A percentile compares a stretch with the other conserved stretches of the same genome.
These are phyloP conservation scores for Penicillium sclerotiorum DNA, from an alignment of 2,329 filamentous ascomycete species.

Conservation along the genomic window DNA sequence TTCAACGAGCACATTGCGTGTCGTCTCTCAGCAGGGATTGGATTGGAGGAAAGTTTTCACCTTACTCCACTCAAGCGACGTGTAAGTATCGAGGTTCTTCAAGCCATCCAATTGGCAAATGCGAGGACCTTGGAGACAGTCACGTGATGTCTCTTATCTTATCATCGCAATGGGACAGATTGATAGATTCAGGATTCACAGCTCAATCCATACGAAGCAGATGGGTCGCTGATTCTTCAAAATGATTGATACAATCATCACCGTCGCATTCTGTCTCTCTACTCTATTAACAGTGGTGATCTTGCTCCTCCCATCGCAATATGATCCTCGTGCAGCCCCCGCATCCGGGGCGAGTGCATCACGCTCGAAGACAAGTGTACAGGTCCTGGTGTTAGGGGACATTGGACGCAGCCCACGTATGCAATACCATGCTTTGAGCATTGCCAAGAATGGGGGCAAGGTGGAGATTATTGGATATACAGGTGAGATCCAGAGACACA, in stretches of 20 bases:
- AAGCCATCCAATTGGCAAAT: neutral
- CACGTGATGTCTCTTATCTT: conserved; percentile 11
- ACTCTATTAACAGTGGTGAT: conserved; percentile 55
- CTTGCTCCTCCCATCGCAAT: conserved; percentile 56
- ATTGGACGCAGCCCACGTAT: conserved; percentile 95
- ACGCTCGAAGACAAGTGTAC: conserved; percentile 56
- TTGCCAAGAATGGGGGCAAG: conserved; percentile 76
- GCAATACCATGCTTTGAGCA: conserved; percentile 96
- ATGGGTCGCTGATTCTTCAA: neutral
- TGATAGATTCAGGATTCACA: too few species aligned
- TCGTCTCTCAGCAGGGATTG: neutral
- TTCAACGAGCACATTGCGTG: neutral
- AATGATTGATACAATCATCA: conserved; percentile 42
- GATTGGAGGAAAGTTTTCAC: too few species aligned
- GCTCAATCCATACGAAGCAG: too few species aligned
- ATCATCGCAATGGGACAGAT: too few species aligned
- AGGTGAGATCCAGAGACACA: conserved; percentile 53
- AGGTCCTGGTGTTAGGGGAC: conserved; percentile 90
- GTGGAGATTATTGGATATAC: conserved; percentile 89
- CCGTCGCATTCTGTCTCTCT: conserved; percentile 47
- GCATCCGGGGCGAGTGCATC: conserved; percentile 15
- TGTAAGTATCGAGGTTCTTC: neutral
- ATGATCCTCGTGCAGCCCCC: conserved; percentile 39
- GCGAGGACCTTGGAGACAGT: neutral
- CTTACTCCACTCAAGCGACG: neutral